phyloP scores from a whole-genome alignment of 169 alveolate genomes.

The Eimeria zaria region DNA sequence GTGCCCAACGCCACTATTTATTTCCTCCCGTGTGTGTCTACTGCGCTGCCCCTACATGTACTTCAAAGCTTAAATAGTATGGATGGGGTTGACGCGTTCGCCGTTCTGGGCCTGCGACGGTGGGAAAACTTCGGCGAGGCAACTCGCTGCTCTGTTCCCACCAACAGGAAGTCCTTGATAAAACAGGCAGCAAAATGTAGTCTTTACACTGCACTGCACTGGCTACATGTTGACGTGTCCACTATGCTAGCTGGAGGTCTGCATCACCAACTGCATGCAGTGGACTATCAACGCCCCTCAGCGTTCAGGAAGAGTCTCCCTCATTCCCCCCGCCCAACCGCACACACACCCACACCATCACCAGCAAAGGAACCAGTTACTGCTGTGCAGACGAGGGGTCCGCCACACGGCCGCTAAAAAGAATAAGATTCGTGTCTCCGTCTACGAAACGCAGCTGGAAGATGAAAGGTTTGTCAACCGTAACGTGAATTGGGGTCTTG shows the following conservation, averaged over 20 bases:
- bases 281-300: not conserved
- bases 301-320: no score
- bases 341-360: no score
- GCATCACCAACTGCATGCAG: not conserved
- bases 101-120: not conserved
- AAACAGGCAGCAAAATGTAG: not conserved
- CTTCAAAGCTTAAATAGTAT: not conserved
- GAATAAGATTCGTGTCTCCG: constrained; percentile 20
- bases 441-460: constrained; percentile 74
- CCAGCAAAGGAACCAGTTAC: no score
- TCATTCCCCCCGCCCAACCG: no score
- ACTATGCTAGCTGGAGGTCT: not conserved
- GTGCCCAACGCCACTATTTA: no score
- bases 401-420: constrained; percentile 75
- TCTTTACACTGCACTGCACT: not conserved
- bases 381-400: constrained; percentile 77
- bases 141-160: not conserved
- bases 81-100: not conserved
- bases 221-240: not conserved
- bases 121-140: not conserved
- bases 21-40: no score
- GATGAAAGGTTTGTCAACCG: constrained; percentile 53
- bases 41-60: not conserved
- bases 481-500: not conserved
- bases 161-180: not conserved